Evolutionary conservation across 2,329 filamentous ascomycete genomes (phyloP), one percentile per base, ranked within the genome.

Genomic region (Aspergillus sp.): DNA sequence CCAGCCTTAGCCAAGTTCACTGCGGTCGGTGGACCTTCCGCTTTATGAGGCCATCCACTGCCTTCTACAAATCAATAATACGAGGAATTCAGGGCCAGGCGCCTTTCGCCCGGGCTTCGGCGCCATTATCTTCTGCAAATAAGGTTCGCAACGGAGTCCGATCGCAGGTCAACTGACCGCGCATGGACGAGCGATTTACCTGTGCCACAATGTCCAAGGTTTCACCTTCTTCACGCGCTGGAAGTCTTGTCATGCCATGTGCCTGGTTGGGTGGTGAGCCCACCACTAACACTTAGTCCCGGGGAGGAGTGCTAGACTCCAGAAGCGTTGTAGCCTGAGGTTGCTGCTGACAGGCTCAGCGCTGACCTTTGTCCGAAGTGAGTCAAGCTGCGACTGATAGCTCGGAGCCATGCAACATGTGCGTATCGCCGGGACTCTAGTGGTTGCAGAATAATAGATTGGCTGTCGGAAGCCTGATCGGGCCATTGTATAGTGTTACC

Each of bases 81-180:
- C 37, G 49, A 51, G 15, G 19, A 20, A 12, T 20, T 24, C 20
- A 46, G 22, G 20, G 12, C 22, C 7, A 27, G 44, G 27, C 27
- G 24, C 27, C 17, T 27, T 22, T 51, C 40, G 27, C 42, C 20
- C 51, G 22, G 54, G 48, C 42, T 22, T 37, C 24, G 24, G 22
- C 20, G 33, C 22, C 33, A 30, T 49, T 20, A 19, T 34, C 24
- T 30, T 30, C 46, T 30, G n/a, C 34, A 54, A 54, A 45, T 58
- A 54, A 54, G 45, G 50, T 58, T 58, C 56, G 20, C 34, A 46
- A 55, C 27, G 53, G 47, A 47, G 46, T 47, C 59, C 58, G 61
- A 64, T 62, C 58, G 60, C 60, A 59, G 61, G 61, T 64, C 61
- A 64, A 60, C 55, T 64, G 61, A 61, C 59, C 46, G 34, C 53